Percentiles rank a stretch among this genome's conserved stretches.
These are phyloP conservation scores for Penicillium cosmopolitanum DNA, from an alignment of 495 filamentous ascomycete genomes.

Conservation along the genomic window DNA sequence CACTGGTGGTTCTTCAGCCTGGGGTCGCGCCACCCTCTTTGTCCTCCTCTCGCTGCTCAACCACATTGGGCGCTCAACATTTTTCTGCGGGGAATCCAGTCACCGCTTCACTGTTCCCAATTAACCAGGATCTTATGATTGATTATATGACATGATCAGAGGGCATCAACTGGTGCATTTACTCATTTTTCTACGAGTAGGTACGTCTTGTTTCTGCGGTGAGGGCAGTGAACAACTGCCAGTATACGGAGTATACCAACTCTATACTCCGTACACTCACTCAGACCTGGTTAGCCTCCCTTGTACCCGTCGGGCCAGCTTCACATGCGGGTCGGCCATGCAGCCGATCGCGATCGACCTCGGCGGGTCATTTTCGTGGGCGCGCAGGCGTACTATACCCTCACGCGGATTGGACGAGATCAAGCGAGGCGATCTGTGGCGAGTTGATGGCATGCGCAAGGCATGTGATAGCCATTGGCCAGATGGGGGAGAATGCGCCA, in stretches of 20 bases:
- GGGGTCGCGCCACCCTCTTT: neutral
- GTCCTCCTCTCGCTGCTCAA: neutral
- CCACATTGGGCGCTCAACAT: slow-evolving; percentile 19
- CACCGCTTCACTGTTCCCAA: slow-evolving; percentile 2
- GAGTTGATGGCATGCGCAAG: slow-evolving; percentile 17
- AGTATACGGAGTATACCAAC: neutral
- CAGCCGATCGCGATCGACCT: slow-evolving; percentile 23
- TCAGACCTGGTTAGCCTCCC: neutral
- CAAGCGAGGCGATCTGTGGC: slow-evolving; percentile 17
- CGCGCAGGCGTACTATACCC: slow-evolving; percentile 4
- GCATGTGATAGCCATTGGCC: slow-evolving; percentile 15
- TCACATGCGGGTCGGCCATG: slow-evolving; percentile 27
- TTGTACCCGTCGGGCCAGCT: neutral
- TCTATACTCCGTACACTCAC: neutral
- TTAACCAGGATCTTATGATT: neutral
- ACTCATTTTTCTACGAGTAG: neutral
- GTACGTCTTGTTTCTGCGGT: neutral
- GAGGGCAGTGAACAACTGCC: neutral
- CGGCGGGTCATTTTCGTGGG: slow-evolving; percentile 32
- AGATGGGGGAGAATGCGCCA: neutral
- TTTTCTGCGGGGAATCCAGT: slow-evolving; percentile 9
- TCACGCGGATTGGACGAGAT: slow-evolving; percentile 13
- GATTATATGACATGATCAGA: neutral
- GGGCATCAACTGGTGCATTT: neutral
- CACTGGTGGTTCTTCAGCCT: slow-evolving; percentile 17